Evolutionary conservation across 1,284 basidiomycete species (phyloP), one percentile per base, ranked within the genome.

Genomic region (Coniferiporia weirii): DNA sequence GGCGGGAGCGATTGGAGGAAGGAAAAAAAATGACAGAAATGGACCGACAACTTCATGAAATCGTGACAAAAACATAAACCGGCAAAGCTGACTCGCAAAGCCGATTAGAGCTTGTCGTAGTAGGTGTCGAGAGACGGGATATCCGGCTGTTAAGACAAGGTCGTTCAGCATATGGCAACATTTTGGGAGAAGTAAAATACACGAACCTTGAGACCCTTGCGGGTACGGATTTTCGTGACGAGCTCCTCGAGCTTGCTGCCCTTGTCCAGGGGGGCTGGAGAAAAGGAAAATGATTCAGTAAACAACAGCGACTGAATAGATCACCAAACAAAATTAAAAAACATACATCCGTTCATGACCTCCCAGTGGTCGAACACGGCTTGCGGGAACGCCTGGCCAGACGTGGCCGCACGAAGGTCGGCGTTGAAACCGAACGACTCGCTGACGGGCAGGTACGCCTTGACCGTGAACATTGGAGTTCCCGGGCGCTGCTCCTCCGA

Each of bases 391-490:
- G 96, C 97, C 81, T 99, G 97, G 61, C 96, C 96, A 73, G 84
- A 85, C 53, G 96, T 99, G 63, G 91, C 88, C 71, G 88, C 85
- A 70, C 97, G 91, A 59, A 99, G 86, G 68, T 93, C 95, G 69
- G 90, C 94, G 77, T 96, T 98, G 89, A 99, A 99, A 68, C 97
- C 96, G 80, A 99, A 99, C 17, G 96, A 98, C 79, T 98, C 96
- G 75, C 82, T 80, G 76, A 98, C 95, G 71, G 96, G 96, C 56
- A 98, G 82, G 83, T 95, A 97, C 38, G 95, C 95, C 87, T 98
- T 99, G 78, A 99, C 92, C 60, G 93, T 99, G 85, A 96, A 98
- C 95, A 99, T 98, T 64, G 97, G 97, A 22, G 97, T 99, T 80
- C 97, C 96, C 8, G 89, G 80, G 70, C 96, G 83, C 78, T 98